Conservation (phyloP, 2,329 filamentous ascomycete species). For the Hypoxylon sp. region DNA sequence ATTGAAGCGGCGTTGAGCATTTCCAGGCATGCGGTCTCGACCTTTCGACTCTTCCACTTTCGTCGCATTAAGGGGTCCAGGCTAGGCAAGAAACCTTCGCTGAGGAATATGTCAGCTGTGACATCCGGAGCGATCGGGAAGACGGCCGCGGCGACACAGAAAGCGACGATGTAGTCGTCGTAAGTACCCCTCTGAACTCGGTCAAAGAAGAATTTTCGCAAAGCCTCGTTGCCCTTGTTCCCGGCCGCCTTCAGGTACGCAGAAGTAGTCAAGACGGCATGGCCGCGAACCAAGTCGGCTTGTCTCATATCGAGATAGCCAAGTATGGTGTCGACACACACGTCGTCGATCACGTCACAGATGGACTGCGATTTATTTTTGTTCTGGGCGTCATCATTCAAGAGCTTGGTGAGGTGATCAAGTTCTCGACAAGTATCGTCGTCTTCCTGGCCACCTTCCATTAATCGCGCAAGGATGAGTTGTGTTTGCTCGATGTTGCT, state of each 20-base stretch:
- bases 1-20: slow-evolving; percentile 94
- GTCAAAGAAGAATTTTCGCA: slow-evolving; percentile 80
- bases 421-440: slow-evolving; percentile 74
- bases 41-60: slow-evolving; percentile 85
- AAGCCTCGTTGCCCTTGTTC: slow-evolving; percentile 75
- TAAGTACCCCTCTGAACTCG: slow-evolving; percentile 80
- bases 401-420: slow-evolving; percentile 69
- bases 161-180: slow-evolving; percentile 90
- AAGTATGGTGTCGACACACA: slow-evolving; percentile 87
- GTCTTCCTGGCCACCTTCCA: slow-evolving; percentile 90
- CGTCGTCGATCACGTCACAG: slow-evolving; percentile 75
- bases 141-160: slow-evolving; percentile 88
- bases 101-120: slow-evolving; percentile 84
- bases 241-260: slow-evolving; percentile 85
- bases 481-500: slow-evolving; percentile 70
- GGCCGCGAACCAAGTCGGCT: slow-evolving; percentile 77
- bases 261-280: slow-evolving; percentile 84
- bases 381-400: slow-evolving; percentile 65
- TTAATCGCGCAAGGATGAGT: slow-evolving; percentile 86
- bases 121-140: slow-evolving; percentile 87
- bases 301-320: slow-evolving; percentile 87
- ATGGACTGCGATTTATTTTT: slow-evolving; percentile 63
- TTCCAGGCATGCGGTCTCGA: slow-evolving; percentile 88
- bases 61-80: slow-evolving; percentile 81
- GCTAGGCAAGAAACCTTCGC: slow-evolving; percentile 84